Base-by-base conservation (phyloP, 495 filamentous ascomycete genomes). In the Neurospora sp. region DNA sequence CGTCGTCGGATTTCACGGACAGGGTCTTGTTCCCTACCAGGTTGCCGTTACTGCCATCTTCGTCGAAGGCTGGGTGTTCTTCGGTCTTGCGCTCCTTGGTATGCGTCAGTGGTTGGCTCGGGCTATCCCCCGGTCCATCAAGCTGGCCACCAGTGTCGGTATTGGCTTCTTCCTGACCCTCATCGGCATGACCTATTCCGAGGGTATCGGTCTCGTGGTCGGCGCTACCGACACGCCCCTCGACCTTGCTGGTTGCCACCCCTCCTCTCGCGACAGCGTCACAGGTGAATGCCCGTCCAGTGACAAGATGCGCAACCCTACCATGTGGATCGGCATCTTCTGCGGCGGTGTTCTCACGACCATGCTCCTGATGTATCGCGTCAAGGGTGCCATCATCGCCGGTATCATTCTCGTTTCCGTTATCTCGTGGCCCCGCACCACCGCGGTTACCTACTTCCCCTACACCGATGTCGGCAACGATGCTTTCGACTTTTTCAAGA, bases 291-390 rank as follows among this genome's bases (percentile, higher is more conserved):
- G 90, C 79, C 80, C 82, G 1, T 79, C 81, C 70, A 75, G 76
- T 20, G 80, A 84, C 18, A 92, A 93, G 84, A 91, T 94, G 91
- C 87, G 90, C 69, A 93, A 85, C 75, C 89, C 92, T 11, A 89
- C 88, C 2, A 87, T 95, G 87, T 95, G 92, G 92, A 82, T 95
- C 72, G 92, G 92, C 38, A 92, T 96, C 73, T 94, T 94, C 83
- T 91, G 89, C 72, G 91, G 92, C 53, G 92, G 92, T 69, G 84
- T 95, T 69, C 83, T 95, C 53, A 94, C 92, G 7, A 86, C 88
- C 7, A 79, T 93, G 71, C 81, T 95, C 69, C 90, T 94, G 90
- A 88, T 93, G 87, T 95, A 93, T 79, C 87, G 92, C 11, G 86
- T 95, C 75, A 94, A 94, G 81, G 92, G 92, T 69, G 92, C 92